Evolutionary conservation across 352 stramenopile genomes (phyloP).

Genomic region (Blastocystis sp.): DNA sequence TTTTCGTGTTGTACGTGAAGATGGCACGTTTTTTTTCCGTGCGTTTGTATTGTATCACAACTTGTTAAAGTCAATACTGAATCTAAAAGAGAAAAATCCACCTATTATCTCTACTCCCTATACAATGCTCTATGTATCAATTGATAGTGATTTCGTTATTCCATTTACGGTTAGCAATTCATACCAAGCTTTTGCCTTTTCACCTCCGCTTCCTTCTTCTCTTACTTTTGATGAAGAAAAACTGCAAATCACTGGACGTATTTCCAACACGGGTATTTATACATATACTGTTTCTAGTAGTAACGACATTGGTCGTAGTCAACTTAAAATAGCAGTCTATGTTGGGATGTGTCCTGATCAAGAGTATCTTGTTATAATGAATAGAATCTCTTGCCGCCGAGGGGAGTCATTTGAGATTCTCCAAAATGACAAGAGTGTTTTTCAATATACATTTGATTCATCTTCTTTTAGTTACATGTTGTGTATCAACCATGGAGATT

Average conservation of each 20-base stretch:
- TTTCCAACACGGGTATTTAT: neutral
- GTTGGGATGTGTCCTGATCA: neutral
- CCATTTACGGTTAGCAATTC: neutral
- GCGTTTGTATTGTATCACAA: neutral
- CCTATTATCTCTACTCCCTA: neutral
- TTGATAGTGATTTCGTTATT: neutral
- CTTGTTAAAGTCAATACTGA: neutral
- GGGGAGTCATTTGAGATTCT: neutral
- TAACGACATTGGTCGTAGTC: neutral
- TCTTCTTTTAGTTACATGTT: neutral
- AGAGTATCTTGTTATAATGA: neutral
- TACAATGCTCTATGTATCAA: neutral
- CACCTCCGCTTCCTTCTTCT: neutral
- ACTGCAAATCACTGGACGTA: neutral
- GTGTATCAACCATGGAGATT: neutral
- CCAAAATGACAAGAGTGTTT: neutral
- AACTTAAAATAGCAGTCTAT: neutral
- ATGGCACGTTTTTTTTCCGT: neutral
- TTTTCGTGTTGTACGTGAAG: neutral
- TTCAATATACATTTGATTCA: neutral
- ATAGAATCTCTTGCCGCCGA: neutral
- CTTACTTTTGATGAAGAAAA: neutral
- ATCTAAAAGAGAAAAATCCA: neutral
- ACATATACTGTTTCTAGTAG: neutral
- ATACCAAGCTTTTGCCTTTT: neutral